phyloP scores from a whole-genome alignment of 2,329 filamentous ascomycete genomes.

The Helotiales sp. region DNA sequence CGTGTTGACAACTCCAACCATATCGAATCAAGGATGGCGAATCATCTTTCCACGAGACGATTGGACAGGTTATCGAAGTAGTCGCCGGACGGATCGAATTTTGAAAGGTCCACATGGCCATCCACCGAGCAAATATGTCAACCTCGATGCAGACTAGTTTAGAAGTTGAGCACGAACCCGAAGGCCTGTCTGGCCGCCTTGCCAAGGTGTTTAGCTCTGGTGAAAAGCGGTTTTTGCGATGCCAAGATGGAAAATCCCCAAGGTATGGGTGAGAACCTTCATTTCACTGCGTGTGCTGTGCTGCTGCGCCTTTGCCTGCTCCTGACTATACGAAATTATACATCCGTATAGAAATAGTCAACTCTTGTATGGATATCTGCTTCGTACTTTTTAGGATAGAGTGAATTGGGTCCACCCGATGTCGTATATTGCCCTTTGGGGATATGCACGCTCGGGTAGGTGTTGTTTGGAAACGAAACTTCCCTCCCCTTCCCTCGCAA shows the following conservation, averaged over 20 bases:
- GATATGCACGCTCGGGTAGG: neutral
- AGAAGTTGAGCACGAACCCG: neutral
- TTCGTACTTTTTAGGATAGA: too few relatives aligned
- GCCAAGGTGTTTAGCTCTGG: neutral
- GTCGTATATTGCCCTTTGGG: neutral
- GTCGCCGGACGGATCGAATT: too few relatives aligned
- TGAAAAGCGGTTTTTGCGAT: neutral
- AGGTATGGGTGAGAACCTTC: neutral
- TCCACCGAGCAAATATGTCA: neutral
- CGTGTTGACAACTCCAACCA: neutral
- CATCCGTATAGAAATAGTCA: too few relatives aligned
- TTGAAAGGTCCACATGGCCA: neutral
- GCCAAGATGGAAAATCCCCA: conserved; percentile 1
- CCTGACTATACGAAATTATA: neutral
- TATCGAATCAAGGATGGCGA: neutral
- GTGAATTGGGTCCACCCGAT: neutral
- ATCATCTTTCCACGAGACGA: neutral
- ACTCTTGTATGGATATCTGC: too few relatives aligned
- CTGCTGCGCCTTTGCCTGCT: too few relatives aligned
- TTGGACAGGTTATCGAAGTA: neutral
- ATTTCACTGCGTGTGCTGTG: neutral
- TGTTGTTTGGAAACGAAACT: too few relatives aligned
- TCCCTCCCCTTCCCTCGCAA: too few relatives aligned
- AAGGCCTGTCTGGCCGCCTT: neutral
- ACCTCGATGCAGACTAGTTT: neutral